Conservation (phyloP, 2,329 filamentous ascomycete genomes). For the Venturia nashicola region DNA sequence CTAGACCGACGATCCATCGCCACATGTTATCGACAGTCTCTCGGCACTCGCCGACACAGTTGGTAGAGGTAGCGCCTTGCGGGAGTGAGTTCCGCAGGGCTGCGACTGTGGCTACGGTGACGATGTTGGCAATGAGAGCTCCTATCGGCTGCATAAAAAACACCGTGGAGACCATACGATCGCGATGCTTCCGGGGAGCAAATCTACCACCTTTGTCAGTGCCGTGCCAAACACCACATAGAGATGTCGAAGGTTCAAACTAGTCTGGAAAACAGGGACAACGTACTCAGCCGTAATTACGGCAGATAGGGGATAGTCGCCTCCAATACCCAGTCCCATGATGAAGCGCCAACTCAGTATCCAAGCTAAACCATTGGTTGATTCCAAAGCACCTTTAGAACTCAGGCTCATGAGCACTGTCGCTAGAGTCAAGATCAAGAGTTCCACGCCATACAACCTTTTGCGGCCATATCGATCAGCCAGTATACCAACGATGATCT, state of each 20-base stretch:
- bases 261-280: neutral
- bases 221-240: neutral
- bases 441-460: slow-evolving; percentile 39
- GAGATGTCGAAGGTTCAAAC: neutral
- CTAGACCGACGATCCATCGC: slow-evolving; percentile 28
- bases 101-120: slow-evolving; percentile 18
- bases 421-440: slow-evolving; percentile 33
- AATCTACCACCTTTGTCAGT: slow-evolving; percentile 25
- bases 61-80: neutral
- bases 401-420: slow-evolving; percentile 35
- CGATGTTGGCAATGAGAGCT: slow-evolving; percentile 25
- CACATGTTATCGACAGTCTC: slow-evolving; percentile 26
- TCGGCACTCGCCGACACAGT: slow-evolving; percentile 11
- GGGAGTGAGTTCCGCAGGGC: slow-evolving; percentile 16
- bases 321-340: slow-evolving; percentile 45
- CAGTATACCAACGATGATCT: slow-evolving; percentile 34
- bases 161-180: slow-evolving; percentile 28
- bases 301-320: slow-evolving; percentile 54
- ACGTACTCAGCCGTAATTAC: slow-evolving; percentile 55
- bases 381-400: slow-evolving; percentile 28
- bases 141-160: slow-evolving; percentile 32
- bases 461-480: slow-evolving; percentile 36
- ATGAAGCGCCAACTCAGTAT: slow-evolving; percentile 36
- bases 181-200: slow-evolving; percentile 24
- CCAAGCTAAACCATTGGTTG: slow-evolving; percentile 33